Conservation (phyloP, 2,329 filamentous ascomycete species). For the Talaromyces sp. region DNA sequence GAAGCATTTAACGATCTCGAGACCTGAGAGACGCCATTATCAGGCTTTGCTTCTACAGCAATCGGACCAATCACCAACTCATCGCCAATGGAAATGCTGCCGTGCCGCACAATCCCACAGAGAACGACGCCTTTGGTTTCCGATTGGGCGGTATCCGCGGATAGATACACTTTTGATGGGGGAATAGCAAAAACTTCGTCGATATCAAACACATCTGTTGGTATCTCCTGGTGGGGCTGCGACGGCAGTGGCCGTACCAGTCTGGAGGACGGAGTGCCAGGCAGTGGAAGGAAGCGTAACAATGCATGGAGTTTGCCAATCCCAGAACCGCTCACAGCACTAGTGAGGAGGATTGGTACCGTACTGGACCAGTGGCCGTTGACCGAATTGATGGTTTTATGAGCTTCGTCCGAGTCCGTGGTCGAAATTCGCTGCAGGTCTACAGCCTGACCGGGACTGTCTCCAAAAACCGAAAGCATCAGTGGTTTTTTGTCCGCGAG, state of each 20-base stretch:
- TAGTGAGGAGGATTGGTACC: conserved; percentile 84
- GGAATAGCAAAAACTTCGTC: conserved; percentile 83
- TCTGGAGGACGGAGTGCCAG: conserved; percentile 34
- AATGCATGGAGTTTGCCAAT: conserved; percentile 78
- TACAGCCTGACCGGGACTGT: conserved; percentile 45
- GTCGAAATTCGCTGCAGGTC: conserved; percentile 55
- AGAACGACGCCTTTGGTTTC: conserved; percentile 64
- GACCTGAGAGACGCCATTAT: conserved; percentile 38
- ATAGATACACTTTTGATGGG: conserved; percentile 52
- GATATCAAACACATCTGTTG: conserved; percentile 72
- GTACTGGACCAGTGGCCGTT: conserved; percentile 39
- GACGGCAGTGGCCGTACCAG: conserved; percentile 16
- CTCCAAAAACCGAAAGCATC: conserved; percentile 51
- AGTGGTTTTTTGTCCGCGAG: conserved; percentile 66
- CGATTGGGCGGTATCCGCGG: conserved; percentile 36
- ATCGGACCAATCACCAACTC: conserved; percentile 76
- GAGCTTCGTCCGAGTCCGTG: conserved; percentile 55
- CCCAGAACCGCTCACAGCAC: conserved; percentile 76
- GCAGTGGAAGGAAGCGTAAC: conserved; percentile 68
- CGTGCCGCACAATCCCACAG: conserved; percentile 78
- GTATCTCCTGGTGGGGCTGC: conserved; percentile 40
- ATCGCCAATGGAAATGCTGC: conserved; percentile 71
- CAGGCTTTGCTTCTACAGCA: conserved; percentile 40
- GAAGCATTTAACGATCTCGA: conserved; percentile 16
- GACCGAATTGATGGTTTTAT: conserved; percentile 46